Conservation (phyloP, 768 basidiomycete genomes). For the Omphalotus guepiniiformis region DNA sequence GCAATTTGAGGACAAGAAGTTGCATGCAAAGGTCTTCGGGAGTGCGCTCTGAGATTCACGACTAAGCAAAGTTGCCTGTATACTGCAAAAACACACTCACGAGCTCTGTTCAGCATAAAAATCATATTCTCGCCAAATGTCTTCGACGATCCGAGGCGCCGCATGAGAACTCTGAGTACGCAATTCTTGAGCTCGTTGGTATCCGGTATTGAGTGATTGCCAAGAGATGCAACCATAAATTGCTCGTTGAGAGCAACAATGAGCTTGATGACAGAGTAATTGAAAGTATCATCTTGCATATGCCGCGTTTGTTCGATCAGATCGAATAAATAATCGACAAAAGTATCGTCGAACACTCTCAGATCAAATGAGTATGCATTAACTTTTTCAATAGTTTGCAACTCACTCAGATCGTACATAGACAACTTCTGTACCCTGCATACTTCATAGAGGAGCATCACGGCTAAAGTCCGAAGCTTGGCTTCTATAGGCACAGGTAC, state of each 20-base stretch:
- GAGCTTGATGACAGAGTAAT: conserved; percentile 92
- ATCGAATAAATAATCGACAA: conserved; percentile 88
- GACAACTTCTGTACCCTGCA: conserved; percentile 86
- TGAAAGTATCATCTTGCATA: conserved; percentile 87
- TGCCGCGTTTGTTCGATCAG: conserved; percentile 89
- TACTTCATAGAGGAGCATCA: conserved; percentile 85
- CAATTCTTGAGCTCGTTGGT: conserved; percentile 59
- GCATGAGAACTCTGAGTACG: conserved; percentile 77
- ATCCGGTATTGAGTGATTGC: conserved; percentile 15
- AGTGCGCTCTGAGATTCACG: conserved; percentile 54
- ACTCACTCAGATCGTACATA: conserved; percentile 73
- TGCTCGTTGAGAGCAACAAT: conserved; percentile 96
- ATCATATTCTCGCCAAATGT: conserved; percentile 99
- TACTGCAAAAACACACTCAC: conserved; percentile 41
- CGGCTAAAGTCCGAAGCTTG: conserved; percentile 66
- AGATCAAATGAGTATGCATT: conserved; percentile 1
- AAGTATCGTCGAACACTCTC: conserved; percentile 78
- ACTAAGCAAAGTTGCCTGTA: neutral
- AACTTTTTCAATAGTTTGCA: neutral
- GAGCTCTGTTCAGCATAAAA: conserved; percentile 95
- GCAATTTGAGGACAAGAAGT: conserved; percentile 86
- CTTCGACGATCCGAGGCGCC: conserved; percentile 81
- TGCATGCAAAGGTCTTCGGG: conserved; percentile 95
- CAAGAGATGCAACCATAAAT: conserved; percentile 85
- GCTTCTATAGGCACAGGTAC: conserved; percentile 78